A percentile compares a stretch with the other conserved stretches of the same genome.
These are phyloP conservation scores for Cladosporium sphaerospermum DNA, from an alignment of 2,329 filamentous ascomycete species.

Conservation along the genomic window DNA sequence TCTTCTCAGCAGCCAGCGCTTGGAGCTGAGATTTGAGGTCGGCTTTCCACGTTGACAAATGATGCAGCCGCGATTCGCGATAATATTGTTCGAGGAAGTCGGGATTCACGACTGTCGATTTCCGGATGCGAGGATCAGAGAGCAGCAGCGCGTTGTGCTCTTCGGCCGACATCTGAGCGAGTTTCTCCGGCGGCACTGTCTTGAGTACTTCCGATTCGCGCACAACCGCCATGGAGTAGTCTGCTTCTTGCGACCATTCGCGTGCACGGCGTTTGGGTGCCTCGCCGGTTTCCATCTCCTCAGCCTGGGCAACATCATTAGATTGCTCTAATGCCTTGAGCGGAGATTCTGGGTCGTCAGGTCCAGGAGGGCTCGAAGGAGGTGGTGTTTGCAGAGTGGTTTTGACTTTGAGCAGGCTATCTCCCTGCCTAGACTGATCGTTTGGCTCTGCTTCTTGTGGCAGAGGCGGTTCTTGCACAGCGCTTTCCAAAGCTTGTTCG, in stretches of 20 bases:
- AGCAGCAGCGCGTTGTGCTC: conserved; percentile 85
- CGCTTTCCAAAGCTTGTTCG: conserved; percentile 23
- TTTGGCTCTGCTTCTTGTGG: conserved; percentile 4
- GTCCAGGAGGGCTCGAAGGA: conserved; percentile 14
- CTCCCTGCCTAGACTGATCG: conserved; percentile 10
- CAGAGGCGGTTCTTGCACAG: not conserved
- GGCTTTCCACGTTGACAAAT: conserved; percentile 94
- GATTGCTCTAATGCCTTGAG: not conserved
- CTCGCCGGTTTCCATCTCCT: not conserved
- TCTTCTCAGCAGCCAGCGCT: conserved; percentile 66
- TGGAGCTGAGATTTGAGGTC: conserved; percentile 87
- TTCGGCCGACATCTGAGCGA: conserved; percentile 66
- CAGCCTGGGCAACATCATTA: not conserved
- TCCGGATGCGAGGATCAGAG: conserved; percentile 75
- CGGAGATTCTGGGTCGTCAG: not conserved
- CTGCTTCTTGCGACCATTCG: conserved; percentile 29
- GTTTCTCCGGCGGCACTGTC: conserved; percentile 27
- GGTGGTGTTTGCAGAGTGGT: conserved; percentile 19
- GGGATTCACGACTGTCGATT: conserved; percentile 86
- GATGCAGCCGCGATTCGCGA: conserved; percentile 87
- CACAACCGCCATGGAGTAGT: conserved; percentile 28
- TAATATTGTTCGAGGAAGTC: conserved; percentile 94
- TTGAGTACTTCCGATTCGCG: conserved; percentile 25
- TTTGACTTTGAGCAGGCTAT: conserved; percentile 7
- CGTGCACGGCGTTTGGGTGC: conserved; percentile 15